Evolutionary conservation across 176 grass and related monocot species (phyloP).

Genomic region (Thalia dealbata): DNA sequence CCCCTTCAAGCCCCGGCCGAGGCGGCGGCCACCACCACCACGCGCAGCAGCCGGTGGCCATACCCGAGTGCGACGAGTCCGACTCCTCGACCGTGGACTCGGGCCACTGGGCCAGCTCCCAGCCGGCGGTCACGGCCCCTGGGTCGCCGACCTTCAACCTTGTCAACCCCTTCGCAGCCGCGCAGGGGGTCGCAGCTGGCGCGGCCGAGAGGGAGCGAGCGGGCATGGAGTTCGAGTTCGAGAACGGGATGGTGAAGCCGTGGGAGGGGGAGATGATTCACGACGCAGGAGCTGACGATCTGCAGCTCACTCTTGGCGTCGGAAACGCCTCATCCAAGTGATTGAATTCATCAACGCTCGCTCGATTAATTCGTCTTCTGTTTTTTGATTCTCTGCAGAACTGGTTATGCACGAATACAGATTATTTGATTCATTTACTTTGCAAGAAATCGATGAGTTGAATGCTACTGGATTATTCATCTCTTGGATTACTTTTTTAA

Average conservation of each 20-base stretch:
- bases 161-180: neutral
- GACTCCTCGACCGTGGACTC: slow-evolving; percentile 18
- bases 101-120: slow-evolving; percentile 8
- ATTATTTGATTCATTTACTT: no score
- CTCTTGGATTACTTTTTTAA: no score
- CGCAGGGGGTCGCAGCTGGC: neutral
- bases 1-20: slow-evolving; percentile 13
- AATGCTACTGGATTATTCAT: no score
- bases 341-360: no score
- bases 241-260: slow-evolving; percentile 13
- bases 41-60: neutral
- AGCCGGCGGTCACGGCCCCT: slow-evolving; percentile 1
- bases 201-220: slow-evolving; percentile 2
- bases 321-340: neutral
- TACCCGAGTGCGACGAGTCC: slow-evolving; percentile 18
- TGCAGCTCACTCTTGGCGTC: slow-evolving; percentile 18
- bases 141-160: slow-evolving; percentile 25
- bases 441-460: no score
- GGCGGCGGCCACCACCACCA: neutral
- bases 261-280: slow-evolving; percentile 25
- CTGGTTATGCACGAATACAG: no score
- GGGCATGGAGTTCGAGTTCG: slow-evolving; percentile 10
- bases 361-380: no score
- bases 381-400: no score
- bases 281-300: slow-evolving; percentile 8